phyloP scores from a whole-genome alignment of 306 rosid genomes.

The Carpinus viminea region DNA sequence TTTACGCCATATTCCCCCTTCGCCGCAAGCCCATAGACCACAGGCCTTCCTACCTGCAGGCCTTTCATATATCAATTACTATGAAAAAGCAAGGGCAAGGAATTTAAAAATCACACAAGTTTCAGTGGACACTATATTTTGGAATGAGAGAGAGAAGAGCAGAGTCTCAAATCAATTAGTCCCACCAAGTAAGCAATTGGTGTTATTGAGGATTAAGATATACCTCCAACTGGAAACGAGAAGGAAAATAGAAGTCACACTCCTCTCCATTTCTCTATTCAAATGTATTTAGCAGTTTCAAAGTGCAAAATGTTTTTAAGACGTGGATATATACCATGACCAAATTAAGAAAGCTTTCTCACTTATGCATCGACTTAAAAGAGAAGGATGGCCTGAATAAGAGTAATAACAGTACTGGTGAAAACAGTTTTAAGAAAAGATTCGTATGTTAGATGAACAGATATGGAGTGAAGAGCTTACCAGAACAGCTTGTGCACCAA shows the following conservation, averaged over 20 bases:
- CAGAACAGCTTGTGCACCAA: conserved; percentile 67
- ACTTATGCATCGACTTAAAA: background rate
- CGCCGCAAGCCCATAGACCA: conserved; percentile 47
- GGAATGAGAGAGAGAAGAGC: too few relatives aligned
- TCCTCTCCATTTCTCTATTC: background rate
- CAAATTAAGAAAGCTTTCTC: background rate
- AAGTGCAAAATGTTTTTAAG: background rate
- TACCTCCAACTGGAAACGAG: background rate
- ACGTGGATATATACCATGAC: background rate
- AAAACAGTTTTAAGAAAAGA: background rate
- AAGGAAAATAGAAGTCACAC: too few relatives aligned
- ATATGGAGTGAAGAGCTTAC: conserved; percentile 31
- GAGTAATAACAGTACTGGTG: too few relatives aligned
- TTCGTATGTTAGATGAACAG: background rate
- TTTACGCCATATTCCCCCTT: conserved; percentile 55
- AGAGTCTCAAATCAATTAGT: too few relatives aligned
- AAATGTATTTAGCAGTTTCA: background rate
- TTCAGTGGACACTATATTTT: background rate
- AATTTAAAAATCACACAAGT: background rate
- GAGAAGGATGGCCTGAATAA: too few relatives aligned
- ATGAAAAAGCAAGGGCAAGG: background rate
- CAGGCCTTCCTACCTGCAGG: conserved; percentile 7
- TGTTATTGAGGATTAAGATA: background rate
- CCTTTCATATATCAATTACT: too few relatives aligned
- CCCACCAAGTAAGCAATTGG: too few relatives aligned